phyloP scores from a whole-genome alignment of 75 land plant genomes.

The Cupressus sempervirens region DNA sequence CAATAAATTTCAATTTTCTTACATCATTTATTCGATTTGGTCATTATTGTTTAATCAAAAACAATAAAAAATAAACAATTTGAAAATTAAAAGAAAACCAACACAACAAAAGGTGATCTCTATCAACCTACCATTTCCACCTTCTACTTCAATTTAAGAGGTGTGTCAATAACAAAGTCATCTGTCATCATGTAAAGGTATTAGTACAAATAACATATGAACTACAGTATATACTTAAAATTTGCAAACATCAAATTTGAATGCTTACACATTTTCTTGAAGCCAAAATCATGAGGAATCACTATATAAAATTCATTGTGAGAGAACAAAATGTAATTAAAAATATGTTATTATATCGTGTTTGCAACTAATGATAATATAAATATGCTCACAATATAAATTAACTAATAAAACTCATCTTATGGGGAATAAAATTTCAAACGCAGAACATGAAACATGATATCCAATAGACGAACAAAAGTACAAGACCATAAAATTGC shows the following conservation, averaged over 20 bases:
- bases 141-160: conserved; percentile 72
- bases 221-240: not conserved
- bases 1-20: not conserved
- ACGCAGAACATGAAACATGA: not conserved
- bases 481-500: not conserved
- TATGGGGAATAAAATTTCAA: too few species aligned
- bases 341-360: not conserved
- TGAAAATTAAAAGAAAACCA: not conserved
- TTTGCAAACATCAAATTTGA: not conserved
- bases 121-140: conserved; percentile 77
- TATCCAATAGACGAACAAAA: not conserved
- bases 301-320: conserved; percentile 97
- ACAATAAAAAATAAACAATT: not conserved
- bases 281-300: conserved; percentile 96
- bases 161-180: conserved; percentile 74
- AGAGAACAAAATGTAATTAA: not conserved
- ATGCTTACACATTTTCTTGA: conserved; percentile 83
- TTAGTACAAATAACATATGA: not conserved
- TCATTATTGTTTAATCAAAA: not conserved
- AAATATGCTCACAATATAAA: not conserved
- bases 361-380: not conserved
- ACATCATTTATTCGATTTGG: not conserved
- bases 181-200: conserved; percentile 36
- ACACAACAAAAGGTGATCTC: not conserved
- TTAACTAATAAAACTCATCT: not conserved